These are phyloP conservation scores for Kodamaea anthophila DNA, from an alignment of 1,139 yeast species.

Conservation along the genomic window DNA sequence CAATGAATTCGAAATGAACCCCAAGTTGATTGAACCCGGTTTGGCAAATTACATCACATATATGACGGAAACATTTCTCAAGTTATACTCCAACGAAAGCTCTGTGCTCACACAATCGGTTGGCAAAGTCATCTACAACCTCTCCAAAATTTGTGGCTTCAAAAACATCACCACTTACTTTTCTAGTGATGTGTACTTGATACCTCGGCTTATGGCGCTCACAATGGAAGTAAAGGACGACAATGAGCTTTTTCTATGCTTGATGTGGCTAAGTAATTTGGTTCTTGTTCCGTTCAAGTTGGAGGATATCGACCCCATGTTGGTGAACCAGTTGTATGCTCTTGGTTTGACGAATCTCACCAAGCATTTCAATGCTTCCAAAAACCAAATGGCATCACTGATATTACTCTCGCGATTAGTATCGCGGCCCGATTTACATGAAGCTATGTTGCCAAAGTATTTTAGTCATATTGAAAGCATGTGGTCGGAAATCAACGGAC, in stretches of 20 bases:
- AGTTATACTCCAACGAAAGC: conserved; percentile 1
- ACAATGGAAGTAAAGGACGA: conserved; percentile 30
- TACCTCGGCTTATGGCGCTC: conserved; percentile 31
- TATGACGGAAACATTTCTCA: conserved; percentile 25
- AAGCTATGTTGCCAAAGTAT: conserved; percentile 16
- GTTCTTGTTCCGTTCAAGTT: conserved; percentile 69
- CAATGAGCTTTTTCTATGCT: conserved; percentile 46
- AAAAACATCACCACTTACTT: conserved; percentile 55
- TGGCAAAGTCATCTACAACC: conserved; percentile 42
- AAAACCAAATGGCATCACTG: conserved; percentile 30
- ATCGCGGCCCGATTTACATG: conserved; percentile 24
- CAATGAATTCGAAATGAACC: conserved; percentile 50
- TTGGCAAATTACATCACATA: conserved; percentile 27
- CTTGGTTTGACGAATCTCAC: conserved; percentile 27
- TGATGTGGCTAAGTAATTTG: conserved; percentile 72
- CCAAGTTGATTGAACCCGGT: conserved; percentile 43
- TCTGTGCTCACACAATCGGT: conserved; percentile 6
- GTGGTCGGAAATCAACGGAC: conserved; percentile 15
- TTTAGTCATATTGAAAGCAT: conserved; percentile 11
- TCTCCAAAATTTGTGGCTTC: conserved; percentile 62
- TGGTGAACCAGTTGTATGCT: conserved; percentile 30
- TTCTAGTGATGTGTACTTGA: conserved; percentile 50
- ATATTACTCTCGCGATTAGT: conserved; percentile 32
- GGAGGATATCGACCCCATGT: conserved; percentile 26
- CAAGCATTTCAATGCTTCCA: conserved; percentile 16